Evolutionary conservation across 2,329 filamentous ascomycete genomes (phyloP).

Genomic region (Pseudopyrenochaeta lycopersici): DNA sequence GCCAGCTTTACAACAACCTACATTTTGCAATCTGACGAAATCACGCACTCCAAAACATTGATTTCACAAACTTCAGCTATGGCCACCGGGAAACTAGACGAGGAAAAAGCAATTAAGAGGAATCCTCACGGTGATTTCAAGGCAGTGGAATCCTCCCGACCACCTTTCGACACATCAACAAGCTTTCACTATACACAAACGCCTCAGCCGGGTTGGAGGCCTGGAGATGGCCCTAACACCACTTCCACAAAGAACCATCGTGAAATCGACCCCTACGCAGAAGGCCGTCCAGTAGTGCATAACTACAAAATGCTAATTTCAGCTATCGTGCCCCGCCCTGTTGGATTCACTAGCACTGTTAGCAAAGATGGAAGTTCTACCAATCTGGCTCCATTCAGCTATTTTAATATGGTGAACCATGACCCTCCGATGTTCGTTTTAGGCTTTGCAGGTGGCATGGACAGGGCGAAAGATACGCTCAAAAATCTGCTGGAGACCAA

Average conservation of each 20-base stretch:
- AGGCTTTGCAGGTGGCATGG: constrained; percentile 65
- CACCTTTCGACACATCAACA: constrained; percentile 63
- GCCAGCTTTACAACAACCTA: background rate
- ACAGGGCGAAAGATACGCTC: constrained; percentile 79
- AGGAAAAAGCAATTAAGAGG: constrained; percentile 61
- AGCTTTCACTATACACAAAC: constrained; percentile 69
- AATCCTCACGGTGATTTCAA: constrained; percentile 82
- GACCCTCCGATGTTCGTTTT: constrained; percentile 86
- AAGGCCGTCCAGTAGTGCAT: constrained; percentile 70
- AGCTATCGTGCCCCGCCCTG: constrained; percentile 81
- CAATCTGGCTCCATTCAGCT: constrained; percentile 89
- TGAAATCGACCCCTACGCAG: constrained; percentile 80
- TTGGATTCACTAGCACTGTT: constrained; percentile 70
- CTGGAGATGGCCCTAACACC: constrained; percentile 72
- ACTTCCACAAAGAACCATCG: constrained; percentile 69
- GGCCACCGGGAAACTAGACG: constrained; percentile 51
- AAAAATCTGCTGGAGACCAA: constrained; percentile 74
- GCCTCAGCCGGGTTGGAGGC: constrained; percentile 70
- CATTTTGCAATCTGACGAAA: background rate
- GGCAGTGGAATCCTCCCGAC: constrained; percentile 71
- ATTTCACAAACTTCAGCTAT: constrained; percentile 8
- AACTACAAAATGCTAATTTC: constrained; percentile 96
- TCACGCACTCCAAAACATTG: background rate
- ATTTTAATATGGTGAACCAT: constrained; percentile 83
- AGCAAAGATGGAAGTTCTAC: constrained; percentile 68